Base-by-base conservation (phyloP, 2,329 filamentous ascomycete genomes). In the Aureobasidium sp. region DNA sequence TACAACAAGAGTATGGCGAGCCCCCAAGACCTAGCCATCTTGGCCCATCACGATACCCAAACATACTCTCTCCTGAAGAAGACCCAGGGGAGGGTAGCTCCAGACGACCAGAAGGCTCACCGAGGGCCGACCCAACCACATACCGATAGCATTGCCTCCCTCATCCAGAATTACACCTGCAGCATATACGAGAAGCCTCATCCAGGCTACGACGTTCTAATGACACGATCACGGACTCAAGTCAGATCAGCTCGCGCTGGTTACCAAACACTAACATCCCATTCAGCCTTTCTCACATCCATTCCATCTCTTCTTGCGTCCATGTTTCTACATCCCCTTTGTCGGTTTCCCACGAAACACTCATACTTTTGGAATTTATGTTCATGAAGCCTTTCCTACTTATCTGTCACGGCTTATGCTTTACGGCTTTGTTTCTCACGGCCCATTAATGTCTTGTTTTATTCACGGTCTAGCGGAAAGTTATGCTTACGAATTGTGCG, bases 41-140 rank as follows among this genome's bases (percentile, higher is more conserved):
- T 30, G 47, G 51, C 9, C 61, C 44, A 37, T 58, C 51, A 41
- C 51, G 53, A 13, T 62, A 62, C 44, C 61, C 61, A 3, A 54
- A 62, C 37, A 62, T 62, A 58, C 53, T 62, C 2, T 62, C 53
- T 11, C 61, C 57, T 4, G 54, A 47, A 6, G 41, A 61, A 5
- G 27, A 27, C 14, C 59, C 25, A 11, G 34, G 27, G 36, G 32
- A 55, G 11, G 34, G 25, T 8, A n/a, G 42, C 30, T 13, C 32
- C 9, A 50, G 14, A 45, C 55, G 61, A 51, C 51, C 8, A 45
- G 57, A 34, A n/a, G 27, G 34, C 32, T 59, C 44, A 25, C 57
- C 57, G 21, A 41, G 36, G 21, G 25, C 27, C 34, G 48, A 60
- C 6, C 27, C 45, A 34, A 25, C 58, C 16, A 44, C 36, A 34